Conservation (phyloP, 208 protist genomes). For the Trypanosomatidae sp. region DNA sequence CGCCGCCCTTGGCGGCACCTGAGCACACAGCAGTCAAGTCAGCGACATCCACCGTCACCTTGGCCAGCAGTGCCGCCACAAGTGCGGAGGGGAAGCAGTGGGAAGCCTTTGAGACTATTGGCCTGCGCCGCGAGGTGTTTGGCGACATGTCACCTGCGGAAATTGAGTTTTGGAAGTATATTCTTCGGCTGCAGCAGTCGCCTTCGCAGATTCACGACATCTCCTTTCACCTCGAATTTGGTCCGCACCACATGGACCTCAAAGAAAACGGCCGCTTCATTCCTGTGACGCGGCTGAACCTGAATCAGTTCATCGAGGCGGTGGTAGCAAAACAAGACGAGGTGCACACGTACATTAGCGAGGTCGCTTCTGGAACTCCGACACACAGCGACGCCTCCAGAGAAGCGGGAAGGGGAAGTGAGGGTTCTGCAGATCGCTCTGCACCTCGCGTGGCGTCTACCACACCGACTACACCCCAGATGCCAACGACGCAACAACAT, state of each 20-base stretch:
- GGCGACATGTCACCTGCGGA: slow-evolving; percentile 26
- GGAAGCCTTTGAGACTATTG: slow-evolving; percentile 20
- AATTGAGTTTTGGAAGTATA: slow-evolving; percentile 32
- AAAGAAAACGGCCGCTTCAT: slow-evolving; percentile 31
- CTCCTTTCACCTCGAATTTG: slow-evolving; percentile 31
- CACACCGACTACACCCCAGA: neutral
- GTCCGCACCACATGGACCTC: slow-evolving; percentile 22
- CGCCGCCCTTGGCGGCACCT: neutral
- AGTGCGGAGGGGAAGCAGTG: slow-evolving; percentile 4
- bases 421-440: neutral
- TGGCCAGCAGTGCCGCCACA: neutral
- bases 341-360: slow-evolving; percentile 35
- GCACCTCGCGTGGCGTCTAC: neutral
- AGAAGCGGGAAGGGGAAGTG: neutral
- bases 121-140: slow-evolving; percentile 23
- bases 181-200: slow-evolving; percentile 17
- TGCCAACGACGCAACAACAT: neutral
- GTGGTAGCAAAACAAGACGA: slow-evolving; percentile 27
- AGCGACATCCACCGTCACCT: slow-evolving; percentile 1
- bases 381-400: slow-evolving; percentile 7
- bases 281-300: slow-evolving; percentile 37
- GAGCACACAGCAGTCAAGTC: neutral
- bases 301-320: slow-evolving; percentile 33
- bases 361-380: slow-evolving; percentile 11
- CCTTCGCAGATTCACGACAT: slow-evolving; percentile 23